phyloP scores from a whole-genome alignment of 2,329 filamentous ascomycete genomes.

The Cyanodermella asteris region DNA sequence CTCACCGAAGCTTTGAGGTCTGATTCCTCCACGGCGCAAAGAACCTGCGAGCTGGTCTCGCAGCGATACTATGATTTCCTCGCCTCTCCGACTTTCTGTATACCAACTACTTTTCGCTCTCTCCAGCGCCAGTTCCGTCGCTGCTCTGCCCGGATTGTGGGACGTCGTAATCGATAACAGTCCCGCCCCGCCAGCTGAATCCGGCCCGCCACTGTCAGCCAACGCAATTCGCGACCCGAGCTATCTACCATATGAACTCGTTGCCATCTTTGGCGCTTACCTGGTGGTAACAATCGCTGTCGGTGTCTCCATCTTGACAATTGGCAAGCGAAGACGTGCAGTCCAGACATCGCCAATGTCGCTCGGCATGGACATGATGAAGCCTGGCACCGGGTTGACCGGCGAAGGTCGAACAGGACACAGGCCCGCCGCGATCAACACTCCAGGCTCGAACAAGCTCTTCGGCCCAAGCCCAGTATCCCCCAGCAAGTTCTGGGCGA shows the following conservation, averaged over 20 bases:
- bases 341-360: conserved; percentile 29
- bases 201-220: conserved; percentile 37
- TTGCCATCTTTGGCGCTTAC: conserved; percentile 68
- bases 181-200: conserved; percentile 36
- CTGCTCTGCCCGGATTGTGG: conserved; percentile 3
- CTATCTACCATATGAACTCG: conserved; percentile 60
- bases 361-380: conserved; percentile 36
- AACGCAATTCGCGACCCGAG: conserved; percentile 36
- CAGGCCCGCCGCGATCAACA: conserved; percentile 12
- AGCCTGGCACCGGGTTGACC: conserved; percentile 16
- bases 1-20: too few species aligned
- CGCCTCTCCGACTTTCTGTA: too few species aligned
- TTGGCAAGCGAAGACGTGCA: conserved; percentile 34
- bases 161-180: conserved; percentile 28
- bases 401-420: conserved; percentile 8
- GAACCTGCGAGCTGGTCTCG: too few species aligned
- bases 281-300: conserved; percentile 54
- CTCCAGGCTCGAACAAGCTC: conserved; percentile 9
- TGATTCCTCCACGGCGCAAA: too few species aligned
- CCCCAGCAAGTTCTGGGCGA: conserved; percentile 11
- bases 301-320: conserved; percentile 39
- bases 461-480: conserved; percentile 7
- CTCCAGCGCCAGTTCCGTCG: too few species aligned
- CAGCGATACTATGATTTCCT: too few species aligned
- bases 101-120: too few species aligned